Evolutionary conservation across 2,329 filamentous ascomycete species (phyloP), one percentile per base, ranked within the genome.

Genomic region (Fonsecaea monophora): DNA sequence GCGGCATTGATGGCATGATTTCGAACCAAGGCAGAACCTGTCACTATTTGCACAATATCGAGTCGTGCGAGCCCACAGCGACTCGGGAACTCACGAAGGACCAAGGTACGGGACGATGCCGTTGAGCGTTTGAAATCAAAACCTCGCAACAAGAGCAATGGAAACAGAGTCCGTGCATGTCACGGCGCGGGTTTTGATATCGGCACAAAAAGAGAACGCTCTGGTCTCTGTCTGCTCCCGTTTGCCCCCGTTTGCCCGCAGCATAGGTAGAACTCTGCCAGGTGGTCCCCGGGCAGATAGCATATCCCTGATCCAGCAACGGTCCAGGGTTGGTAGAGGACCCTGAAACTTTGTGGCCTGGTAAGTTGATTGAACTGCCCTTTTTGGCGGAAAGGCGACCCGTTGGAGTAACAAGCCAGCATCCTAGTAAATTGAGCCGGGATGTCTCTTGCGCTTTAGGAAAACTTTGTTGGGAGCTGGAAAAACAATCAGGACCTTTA

Each of bases 371-470:
- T 60, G 32, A 60, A 37, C 37, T 57, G 56, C 56, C 60, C 37
- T 58, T 54, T 35, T 59, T 48, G 48, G 59, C 40, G 40, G 25
- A 57, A 13, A 50, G 60, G 60, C 54, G 48, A 56, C 56, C 60
- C 65, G 57, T 63, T 63, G 25, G 25, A 61, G 59, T 35, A 53
- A 68, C 63, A 53, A 53, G 38, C 63, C 56, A 18, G 66, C 45
- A 64, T 55, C 67, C 67, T 54, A 38, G 64, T 64, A 40, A 15
- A 53, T 58, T 56, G 25, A 37, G 60, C 30, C 37, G 63, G 67
- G 38, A 53, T 45, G 48, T 54, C 50, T 55, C 45, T 54, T 58
- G 60, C 48, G 40, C 42, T 40, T 63, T 50, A 45, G 65, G 40
- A 60, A 57, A 53, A n/a, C 35, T 62, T 53, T 25, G 30, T 56